A percentile compares a stretch with the other conserved stretches of the same genome.
Evolutionary conservation across 2,329 filamentous ascomycete genomes (phyloP).

Genomic region (Pseudocercospora vitis): DNA sequence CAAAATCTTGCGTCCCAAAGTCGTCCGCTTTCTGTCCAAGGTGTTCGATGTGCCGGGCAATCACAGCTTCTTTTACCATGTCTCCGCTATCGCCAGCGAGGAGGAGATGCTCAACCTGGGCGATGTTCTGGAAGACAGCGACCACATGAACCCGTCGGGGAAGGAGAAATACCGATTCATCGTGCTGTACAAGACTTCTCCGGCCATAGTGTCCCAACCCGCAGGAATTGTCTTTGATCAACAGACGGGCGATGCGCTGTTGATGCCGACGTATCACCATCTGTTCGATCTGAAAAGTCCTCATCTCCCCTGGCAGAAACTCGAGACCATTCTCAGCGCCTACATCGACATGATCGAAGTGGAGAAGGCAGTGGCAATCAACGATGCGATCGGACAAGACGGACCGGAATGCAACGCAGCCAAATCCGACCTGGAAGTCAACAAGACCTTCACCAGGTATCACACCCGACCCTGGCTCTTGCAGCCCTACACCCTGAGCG

Average conservation of each 20-base stretch:
- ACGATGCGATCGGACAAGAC: constrained; percentile 25
- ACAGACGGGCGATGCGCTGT: constrained; percentile 31
- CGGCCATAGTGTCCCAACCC: constrained; percentile 34
- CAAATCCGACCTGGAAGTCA: constrained; percentile 22
- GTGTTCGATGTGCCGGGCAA: constrained; percentile 35
- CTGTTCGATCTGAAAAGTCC: constrained; percentile 34
- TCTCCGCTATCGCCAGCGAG: constrained; percentile 32
- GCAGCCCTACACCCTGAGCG: constrained; percentile 36
- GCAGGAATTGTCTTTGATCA: constrained; percentile 38
- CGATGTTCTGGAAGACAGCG: constrained; percentile 34
- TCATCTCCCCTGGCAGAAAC: constrained; percentile 37
- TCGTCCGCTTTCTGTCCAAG: constrained; percentile 35
- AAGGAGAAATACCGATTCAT: constrained; percentile 36
- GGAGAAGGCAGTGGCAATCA: constrained; percentile 37
- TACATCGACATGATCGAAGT: constrained; percentile 40
- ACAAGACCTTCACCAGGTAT: constrained; percentile 25
- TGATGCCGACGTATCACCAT: constrained; percentile 40
- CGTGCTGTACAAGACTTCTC: constrained; percentile 34
- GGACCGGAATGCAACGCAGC: constrained; percentile 20
- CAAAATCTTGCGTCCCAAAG: constrained; percentile 29
- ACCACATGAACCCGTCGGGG: constrained; percentile 24
- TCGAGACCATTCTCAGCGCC: constrained; percentile 37
- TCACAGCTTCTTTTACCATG: constrained; percentile 38
- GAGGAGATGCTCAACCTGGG: constrained; percentile 34
- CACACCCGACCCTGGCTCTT: constrained; percentile 37